Evolutionary conservation across 345 rosid genomes (phyloP), one percentile per base, ranked within the genome.

Genomic region (Jatropha curcas): DNA sequence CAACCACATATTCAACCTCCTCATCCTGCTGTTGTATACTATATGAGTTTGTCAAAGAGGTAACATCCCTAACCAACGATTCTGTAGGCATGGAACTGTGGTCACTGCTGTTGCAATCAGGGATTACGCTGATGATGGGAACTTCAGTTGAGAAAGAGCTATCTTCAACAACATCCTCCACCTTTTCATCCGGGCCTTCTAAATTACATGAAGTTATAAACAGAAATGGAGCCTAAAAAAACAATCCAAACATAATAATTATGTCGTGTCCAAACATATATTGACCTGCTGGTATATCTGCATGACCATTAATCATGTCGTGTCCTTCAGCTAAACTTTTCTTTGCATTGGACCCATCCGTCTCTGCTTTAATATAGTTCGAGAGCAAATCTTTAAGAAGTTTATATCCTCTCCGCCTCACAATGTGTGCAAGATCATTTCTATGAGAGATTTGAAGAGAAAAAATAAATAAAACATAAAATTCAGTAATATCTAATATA

Each of bases 321-420:
- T 76, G 70, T 70, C 28, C 73, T 35, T 74, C 46, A 55, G 31
- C 74, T 45, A 73, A 61, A 4, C 9, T 71, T 62, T 67, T 20
- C 75, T 82, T 82, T 37, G 30, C 63, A 17, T 39, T 67, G 13
- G 74, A 20, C 30, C 58, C 85, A 30, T 76, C 77, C 74, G 20
- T 20, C 55, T 83, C 83, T 50, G 68, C 71, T 28, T 71, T 28
- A 0, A 63, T 53, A 19, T 88, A 84, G 74, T 80, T 81, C 4
- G 82, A 77, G 80, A 92, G 87, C 81, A 92, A 91, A 76, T 88
- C 87, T 52, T 57, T 72, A 20, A 92, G 72, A 63, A 83, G 68
- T 82, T 87, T 95, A 71, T 91, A 89, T 50, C 99, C 99, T 76
- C 99, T 90, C 74, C 99, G 75, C 79, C 98, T 82, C 46, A 92